Base-by-base conservation (phyloP, 257 asterid species). In the Nicotiana otophora region DNA sequence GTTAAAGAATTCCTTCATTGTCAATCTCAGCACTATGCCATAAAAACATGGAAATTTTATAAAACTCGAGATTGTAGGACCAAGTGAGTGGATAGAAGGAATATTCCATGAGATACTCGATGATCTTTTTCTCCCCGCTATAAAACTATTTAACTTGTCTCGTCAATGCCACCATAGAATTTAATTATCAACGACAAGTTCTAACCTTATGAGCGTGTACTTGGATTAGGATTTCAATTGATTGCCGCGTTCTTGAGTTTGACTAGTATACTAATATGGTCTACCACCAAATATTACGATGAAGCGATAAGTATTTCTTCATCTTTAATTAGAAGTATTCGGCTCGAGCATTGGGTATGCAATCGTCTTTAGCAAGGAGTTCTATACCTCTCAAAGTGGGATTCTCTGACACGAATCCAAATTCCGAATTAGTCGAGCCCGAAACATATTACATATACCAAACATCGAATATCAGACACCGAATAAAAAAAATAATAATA, bases 21-120 rank as follows among this genome's bases (percentile, higher is more conserved):
- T 51, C 80, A 5, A 26, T 51, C 80, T 48, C 80, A 75, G 0
- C 51, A 28, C 0, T 75, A 23, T 26, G 7, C 16, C 26, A 15
- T 75, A 26, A 75, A 74, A 51, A 75, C 16, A 28, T 4, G 8
- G 1, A 26, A 74, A 12, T 12, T 10, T 7, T n/a, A 48, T 26
- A 75, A 0, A 46, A 75, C 26, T 75, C 26, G 63, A 51, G 58
- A 48, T 74, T 48, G 62, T 74, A 48, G 46, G 80, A 51, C 80
- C 80, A 75, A 14, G 46, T 75, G 42, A 7, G 63, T 15, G 51
- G 80, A 74, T 74, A 74, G 7, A 72, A 42, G 20, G 80, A 48
- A 75, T 75, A 75, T 75, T 75, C 80, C 80, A 51, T 26, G 28
- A 26, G 46, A 75, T 28, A 8, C 28, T 58, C 11, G 28, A 19